These are phyloP conservation scores for Fagus sylvatica DNA, from an alignment of 306 rosid genomes.

Conservation along the genomic window DNA sequence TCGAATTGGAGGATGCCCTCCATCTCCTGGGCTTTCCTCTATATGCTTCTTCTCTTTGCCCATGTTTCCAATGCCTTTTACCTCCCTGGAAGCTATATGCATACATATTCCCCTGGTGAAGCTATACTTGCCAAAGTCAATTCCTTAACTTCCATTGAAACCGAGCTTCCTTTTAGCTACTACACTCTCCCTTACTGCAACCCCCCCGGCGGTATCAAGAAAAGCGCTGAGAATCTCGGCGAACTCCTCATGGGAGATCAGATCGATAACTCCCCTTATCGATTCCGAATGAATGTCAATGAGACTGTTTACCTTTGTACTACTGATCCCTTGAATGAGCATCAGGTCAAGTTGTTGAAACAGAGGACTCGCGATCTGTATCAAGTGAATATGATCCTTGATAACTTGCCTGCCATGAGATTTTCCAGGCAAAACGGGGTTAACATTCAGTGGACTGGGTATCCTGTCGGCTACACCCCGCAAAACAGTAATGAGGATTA, in stretches of 20 bases:
- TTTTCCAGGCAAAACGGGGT: conserved; percentile 73
- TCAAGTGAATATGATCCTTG: conserved; percentile 94
- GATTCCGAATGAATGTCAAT: conserved; percentile 68
- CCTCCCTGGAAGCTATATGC: conserved; percentile 95
- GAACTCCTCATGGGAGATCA: conserved; percentile 95
- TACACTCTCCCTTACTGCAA: conserved; percentile 83
- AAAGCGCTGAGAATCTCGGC: conserved; percentile 93
- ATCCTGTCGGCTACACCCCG: conserved; percentile 81
- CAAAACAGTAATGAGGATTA: conserved; percentile 63
- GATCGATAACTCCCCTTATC: conserved; percentile 81
- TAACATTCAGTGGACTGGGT: conserved; percentile 94
- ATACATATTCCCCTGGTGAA: conserved; percentile 64
- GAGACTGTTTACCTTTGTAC: conserved; percentile 78
- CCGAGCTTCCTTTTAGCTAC: conserved; percentile 92
- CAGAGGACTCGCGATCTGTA: conserved; percentile 91
- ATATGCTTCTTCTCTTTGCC: conserved; percentile 32
- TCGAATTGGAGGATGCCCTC: conserved; percentile 32
- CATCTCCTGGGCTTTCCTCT: conserved; percentile 36
- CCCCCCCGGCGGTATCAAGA: conserved; percentile 64
- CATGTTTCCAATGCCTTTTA: conserved; percentile 61
- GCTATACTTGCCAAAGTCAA: conserved; percentile 70
- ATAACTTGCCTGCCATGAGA: conserved; percentile 90
- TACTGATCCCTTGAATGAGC: conserved; percentile 56
- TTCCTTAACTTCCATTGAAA: conserved; percentile 94
- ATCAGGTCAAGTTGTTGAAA: conserved; percentile 75